Percentiles rank a stretch among this genome's conserved stretches.
These are phyloP conservation scores for Fusarium sublunatum DNA, from an alignment of 2,329 filamentous ascomycete species.

Conservation along the genomic window DNA sequence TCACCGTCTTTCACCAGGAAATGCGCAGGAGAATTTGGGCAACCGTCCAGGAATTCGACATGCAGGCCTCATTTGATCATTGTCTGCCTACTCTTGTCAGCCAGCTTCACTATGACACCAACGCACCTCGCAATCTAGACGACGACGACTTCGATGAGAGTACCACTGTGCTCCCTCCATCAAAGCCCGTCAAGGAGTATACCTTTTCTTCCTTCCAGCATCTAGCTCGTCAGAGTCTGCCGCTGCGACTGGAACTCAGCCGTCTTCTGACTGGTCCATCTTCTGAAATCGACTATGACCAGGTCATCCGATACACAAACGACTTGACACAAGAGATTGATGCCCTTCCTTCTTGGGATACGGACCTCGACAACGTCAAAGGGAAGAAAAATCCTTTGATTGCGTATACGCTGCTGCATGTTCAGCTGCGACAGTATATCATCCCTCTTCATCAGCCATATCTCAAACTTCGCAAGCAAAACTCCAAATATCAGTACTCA, in stretches of 20 bases:
- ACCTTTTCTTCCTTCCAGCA: slow-evolving; percentile 70
- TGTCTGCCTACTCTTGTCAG: slow-evolving; percentile 68
- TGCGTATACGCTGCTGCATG: slow-evolving; percentile 69
- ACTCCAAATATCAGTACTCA: slow-evolving; percentile 71
- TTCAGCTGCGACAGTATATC: slow-evolving; percentile 71
- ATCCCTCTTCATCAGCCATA: slow-evolving; percentile 71
- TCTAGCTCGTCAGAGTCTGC: slow-evolving; percentile 66
- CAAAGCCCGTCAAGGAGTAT: slow-evolving; percentile 64
- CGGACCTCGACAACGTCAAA: slow-evolving; percentile 51
- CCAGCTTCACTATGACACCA: slow-evolving; percentile 66
- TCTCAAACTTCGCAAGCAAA: slow-evolving; percentile 67
- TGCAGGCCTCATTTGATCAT: slow-evolving; percentile 71
- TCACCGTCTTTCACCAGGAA: slow-evolving; percentile 70
- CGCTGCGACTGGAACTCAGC: slow-evolving; percentile 67
- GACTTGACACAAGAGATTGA: slow-evolving; percentile 71
- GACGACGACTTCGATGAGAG: slow-evolving; percentile 68
- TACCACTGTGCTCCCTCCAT: slow-evolving; percentile 62
- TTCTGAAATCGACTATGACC: slow-evolving; percentile 69
- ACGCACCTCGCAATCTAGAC: slow-evolving; percentile 67
- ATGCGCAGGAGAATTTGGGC: slow-evolving; percentile 71
- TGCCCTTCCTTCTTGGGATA: slow-evolving; percentile 66
- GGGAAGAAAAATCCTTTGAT: slow-evolving; percentile 66
- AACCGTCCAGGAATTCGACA: slow-evolving; percentile 70
- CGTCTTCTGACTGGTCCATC: slow-evolving; percentile 65
- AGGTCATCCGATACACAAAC: slow-evolving; percentile 70